Percentiles rank a stretch among this genome's conserved stretches.
Conservation (phyloP, 1,139 yeast genomes). For the Torulaspora globosa region DNA sequence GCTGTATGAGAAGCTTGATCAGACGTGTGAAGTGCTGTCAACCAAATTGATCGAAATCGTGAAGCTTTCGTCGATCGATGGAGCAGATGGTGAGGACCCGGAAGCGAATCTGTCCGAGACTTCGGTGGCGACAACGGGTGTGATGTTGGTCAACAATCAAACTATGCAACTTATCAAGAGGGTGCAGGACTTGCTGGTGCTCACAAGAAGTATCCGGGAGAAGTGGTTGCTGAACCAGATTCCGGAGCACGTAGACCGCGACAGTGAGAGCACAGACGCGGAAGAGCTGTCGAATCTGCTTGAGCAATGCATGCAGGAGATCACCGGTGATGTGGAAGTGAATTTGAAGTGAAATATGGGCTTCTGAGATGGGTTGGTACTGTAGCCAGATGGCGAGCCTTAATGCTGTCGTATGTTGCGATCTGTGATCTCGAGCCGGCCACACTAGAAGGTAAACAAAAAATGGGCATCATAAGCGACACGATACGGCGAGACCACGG, state of each 20-base stretch:
- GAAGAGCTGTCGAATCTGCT: conserved; percentile 19
- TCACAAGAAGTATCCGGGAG: conserved; percentile 35
- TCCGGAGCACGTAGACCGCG: conserved; percentile 21
- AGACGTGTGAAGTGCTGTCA: conserved; percentile 31
- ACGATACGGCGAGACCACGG: not conserved
- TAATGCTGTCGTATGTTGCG: conserved; percentile 2
- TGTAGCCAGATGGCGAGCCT: not conserved
- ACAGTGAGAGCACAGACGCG: conserved; percentile 12
- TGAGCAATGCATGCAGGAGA: conserved; percentile 21
- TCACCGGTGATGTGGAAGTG: conserved; percentile 14
- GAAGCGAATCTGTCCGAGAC: conserved; percentile 22
- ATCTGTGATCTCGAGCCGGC: not conserved
- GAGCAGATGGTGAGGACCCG: conserved; percentile 14
- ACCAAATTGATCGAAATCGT: conserved; percentile 32
- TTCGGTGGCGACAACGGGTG: conserved; percentile 30
- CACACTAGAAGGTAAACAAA: conserved; percentile 8
- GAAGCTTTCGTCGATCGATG: conserved; percentile 28
- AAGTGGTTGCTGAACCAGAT: conserved; percentile 36
- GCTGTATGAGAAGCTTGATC: conserved; percentile 32
- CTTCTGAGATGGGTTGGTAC: not conserved
- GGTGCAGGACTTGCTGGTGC: conserved; percentile 34
- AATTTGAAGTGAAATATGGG: conserved; percentile 1
- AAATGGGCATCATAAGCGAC: conserved; percentile 2
- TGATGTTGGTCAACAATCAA: conserved; percentile 33
- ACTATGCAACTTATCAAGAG: conserved; percentile 35